phyloP scores from a whole-genome alignment of 2,329 filamentous ascomycete genomes.

The Aspergillus sojae region DNA sequence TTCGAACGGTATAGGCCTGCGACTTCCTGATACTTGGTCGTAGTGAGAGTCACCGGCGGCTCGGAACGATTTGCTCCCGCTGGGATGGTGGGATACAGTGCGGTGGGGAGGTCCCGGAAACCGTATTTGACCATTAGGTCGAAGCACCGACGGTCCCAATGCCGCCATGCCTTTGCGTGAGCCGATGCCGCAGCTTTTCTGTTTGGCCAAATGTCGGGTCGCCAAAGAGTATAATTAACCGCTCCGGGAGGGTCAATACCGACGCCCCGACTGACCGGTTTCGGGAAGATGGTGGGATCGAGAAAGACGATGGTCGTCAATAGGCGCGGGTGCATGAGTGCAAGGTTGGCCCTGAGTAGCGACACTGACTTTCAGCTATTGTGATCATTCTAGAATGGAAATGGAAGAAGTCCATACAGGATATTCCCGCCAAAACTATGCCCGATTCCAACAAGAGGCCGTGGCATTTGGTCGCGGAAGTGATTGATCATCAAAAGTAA shows the following conservation, averaged over 20 bases:
- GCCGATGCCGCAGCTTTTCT: conserved; percentile 5
- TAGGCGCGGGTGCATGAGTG: conserved; percentile 9
- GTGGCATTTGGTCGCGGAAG: conserved; percentile 20
- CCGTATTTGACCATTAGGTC: conserved; percentile 11
- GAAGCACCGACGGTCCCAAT: conserved; percentile 14
- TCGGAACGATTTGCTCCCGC: not conserved
- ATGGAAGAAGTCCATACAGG: not conserved
- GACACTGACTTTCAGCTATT: not conserved
- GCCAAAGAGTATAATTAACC: conserved; percentile 4
- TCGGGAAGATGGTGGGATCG: conserved; percentile 13
- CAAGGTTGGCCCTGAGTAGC: not conserved
- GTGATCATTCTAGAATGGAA: not conserved
- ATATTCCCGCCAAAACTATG: conserved; percentile 19
- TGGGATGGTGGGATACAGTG: conserved; percentile 5
- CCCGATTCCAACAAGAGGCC: conserved; percentile 20
- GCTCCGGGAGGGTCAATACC: conserved; percentile 1
- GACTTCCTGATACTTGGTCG: conserved; percentile 10
- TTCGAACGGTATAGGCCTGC: conserved; percentile 1
- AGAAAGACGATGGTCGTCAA: conserved; percentile 13
- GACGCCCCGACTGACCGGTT: not conserved
- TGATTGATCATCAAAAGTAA: conserved; percentile 21
- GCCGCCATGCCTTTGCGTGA: conserved; percentile 3
- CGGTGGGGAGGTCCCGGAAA: conserved; percentile 16
- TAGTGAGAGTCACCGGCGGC: conserved; percentile 13
- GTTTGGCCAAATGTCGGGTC: conserved; percentile 14